Evolutionary conservation across 2,329 filamentous ascomycete species (phyloP), one percentile per base, ranked within the genome.

Genomic region (Cytospora piceae): DNA sequence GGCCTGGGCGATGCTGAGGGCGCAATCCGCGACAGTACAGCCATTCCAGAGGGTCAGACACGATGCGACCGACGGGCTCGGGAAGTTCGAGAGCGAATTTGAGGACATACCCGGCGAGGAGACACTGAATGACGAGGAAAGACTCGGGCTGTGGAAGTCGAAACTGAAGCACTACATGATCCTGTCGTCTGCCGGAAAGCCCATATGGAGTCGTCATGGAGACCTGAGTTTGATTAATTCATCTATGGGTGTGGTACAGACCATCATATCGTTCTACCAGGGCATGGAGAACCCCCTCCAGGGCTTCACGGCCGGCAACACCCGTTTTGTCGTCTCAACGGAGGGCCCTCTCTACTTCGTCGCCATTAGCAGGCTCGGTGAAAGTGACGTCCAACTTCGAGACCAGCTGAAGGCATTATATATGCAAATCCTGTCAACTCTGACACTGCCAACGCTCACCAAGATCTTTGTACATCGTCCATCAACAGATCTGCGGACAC

Each of bases 151-250:
- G 69, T 99, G 94, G 94, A 95, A 93, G 75, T 87, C 90, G 46
- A 98, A 98, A 79, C 83, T 94, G 69, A 99, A 99, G 78, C 95
- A 99, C 78, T 99, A 97, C 77, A 87, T 99, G 78, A 96, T 99
- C 72, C 82, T 99, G 1, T 98, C 95, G 2, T 94, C 93, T 17
- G 94, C 96, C 12, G 95, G 95, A 24, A 99, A 99, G 76, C 96
- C 95, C 14, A 96, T 99, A 58, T 99, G 94, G 83, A 98, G 93
- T 73, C 87, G 96, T 58, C 94, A 99, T 75, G 95, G 96, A 51
- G 93, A 97, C 71, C 85, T 96, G 70, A 88, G 90, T 63, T 81
- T 98, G 53, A 93, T 98, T 74, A 97, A 96, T 72, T 91, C 91
- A 59, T 97, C 95, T 72, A 94, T 98, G 75, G 95, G 95, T 51